Evolutionary conservation across 306 rosid genomes (phyloP).

Genomic region (Quercus ilex): DNA sequence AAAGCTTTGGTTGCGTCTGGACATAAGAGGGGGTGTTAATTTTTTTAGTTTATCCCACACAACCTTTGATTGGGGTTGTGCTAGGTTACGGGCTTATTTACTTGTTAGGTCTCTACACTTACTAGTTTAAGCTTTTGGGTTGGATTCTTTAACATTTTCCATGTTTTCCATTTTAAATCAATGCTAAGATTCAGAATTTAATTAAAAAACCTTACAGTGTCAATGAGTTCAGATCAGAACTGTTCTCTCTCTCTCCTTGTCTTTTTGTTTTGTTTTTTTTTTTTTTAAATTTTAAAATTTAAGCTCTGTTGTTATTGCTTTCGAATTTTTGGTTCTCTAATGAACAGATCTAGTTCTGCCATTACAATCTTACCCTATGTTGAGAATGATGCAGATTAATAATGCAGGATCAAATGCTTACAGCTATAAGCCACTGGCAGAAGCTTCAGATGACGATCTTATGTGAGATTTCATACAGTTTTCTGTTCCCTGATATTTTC

Average conservation of each 20-base stretch:
- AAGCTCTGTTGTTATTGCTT: neutral
- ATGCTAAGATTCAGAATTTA: neutral
- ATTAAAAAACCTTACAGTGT: neutral
- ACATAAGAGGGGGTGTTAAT: neutral
- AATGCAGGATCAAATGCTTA: slow-evolving; percentile 99
- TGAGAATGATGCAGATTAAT: slow-evolving; percentile 70
- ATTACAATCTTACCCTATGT: slow-evolving; percentile 29
- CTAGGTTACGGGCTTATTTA: neutral
- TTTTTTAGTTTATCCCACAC: neutral
- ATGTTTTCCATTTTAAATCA: neutral
- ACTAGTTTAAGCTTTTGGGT: neutral
- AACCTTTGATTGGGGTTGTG: neutral
- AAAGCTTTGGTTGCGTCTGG: no score
- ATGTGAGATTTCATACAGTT: slow-evolving; percentile 49
- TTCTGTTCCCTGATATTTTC: neutral
- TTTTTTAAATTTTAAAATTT: no score
- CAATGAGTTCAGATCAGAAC: neutral
- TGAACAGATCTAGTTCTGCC: slow-evolving; percentile 20
- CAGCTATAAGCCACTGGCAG: slow-evolving; percentile 82
- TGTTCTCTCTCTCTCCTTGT: neutral
- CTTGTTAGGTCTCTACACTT: neutral
- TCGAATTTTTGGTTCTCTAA: neutral
- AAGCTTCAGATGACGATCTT: slow-evolving; percentile 95
- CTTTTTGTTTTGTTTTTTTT: no score
- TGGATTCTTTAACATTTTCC: neutral